Conservation (phyloP, 31 red algal genomes). For the Odonthalia washingtoniensis region DNA sequence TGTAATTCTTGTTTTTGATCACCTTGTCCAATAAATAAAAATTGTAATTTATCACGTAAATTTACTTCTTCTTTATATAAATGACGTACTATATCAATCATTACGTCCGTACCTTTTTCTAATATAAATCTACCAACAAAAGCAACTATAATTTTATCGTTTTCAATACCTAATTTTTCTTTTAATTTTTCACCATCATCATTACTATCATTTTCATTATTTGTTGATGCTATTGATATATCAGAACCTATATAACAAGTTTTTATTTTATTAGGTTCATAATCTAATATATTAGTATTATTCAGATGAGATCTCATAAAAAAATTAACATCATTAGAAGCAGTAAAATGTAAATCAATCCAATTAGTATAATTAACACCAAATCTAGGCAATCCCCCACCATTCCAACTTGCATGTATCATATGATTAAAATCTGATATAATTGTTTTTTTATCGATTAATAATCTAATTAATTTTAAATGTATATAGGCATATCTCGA, state of each 20-base stretch:
- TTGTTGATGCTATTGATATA: neutral
- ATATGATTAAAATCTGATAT: constrained; percentile 77
- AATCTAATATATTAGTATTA: neutral
- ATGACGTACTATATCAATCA: constrained; percentile 38
- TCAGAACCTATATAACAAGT: constrained; percentile 77
- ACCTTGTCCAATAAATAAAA: constrained; percentile 72
- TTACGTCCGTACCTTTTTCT: constrained; percentile 73
- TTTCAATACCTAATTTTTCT: constrained; percentile 33
- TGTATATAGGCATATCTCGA: constrained; percentile 67
- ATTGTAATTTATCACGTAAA: constrained; percentile 20
- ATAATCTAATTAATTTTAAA: constrained; percentile 29
- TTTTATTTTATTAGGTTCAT: constrained; percentile 49
- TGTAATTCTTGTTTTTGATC: constrained; percentile 19
- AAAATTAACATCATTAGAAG: constrained; percentile 55
- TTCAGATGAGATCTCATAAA: constrained; percentile 59
- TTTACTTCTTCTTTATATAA: constrained; percentile 23
- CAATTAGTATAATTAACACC: constrained; percentile 49
- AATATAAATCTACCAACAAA: constrained; percentile 70
- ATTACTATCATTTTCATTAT: neutral
- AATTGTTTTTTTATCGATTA: constrained; percentile 43
- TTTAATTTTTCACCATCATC: constrained; percentile 45
- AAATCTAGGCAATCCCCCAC: constrained; percentile 70
- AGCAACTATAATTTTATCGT: constrained; percentile 50
- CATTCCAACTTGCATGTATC: constrained; percentile 74
- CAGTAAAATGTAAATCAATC: constrained; percentile 73